These are phyloP conservation scores for Pezicula radicicola DNA, from an alignment of 2,329 filamentous ascomycete species.

Conservation along the genomic window DNA sequence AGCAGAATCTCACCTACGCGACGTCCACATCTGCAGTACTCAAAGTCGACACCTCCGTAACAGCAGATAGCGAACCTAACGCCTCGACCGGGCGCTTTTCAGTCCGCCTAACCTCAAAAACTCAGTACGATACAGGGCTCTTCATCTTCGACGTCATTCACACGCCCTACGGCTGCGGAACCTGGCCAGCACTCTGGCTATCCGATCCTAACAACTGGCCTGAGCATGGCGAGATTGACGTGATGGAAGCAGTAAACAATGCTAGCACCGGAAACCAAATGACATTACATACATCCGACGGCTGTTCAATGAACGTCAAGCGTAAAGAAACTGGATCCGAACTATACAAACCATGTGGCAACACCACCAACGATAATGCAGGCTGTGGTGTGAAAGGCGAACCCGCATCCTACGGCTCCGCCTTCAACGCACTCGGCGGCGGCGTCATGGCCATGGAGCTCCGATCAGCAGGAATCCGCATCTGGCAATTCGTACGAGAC, in stretches of 20 bases:
- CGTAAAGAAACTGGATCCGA: slow-evolving; percentile 45
- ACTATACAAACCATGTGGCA: slow-evolving; percentile 42
- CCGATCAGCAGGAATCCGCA: slow-evolving; percentile 40
- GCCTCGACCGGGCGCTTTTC: slow-evolving; percentile 32
- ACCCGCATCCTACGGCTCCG: slow-evolving; percentile 42
- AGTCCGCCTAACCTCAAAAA: slow-evolving; percentile 55
- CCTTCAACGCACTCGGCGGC: slow-evolving; percentile 48
- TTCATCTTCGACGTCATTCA: slow-evolving; percentile 56
- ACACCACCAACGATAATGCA: slow-evolving; percentile 35
- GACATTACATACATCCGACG: slow-evolving; percentile 44
- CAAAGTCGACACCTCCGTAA: slow-evolving; percentile 57
- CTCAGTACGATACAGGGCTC: slow-evolving; percentile 50
- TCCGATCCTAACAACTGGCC: slow-evolving; percentile 59
- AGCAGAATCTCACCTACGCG: slow-evolving; percentile 60
- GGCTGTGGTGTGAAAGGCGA: slow-evolving; percentile 40
- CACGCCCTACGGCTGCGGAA: slow-evolving; percentile 53
- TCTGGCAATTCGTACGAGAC: slow-evolving; percentile 48
- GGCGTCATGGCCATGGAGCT: slow-evolving; percentile 48
- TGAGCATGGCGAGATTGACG: slow-evolving; percentile 55
- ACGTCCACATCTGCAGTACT: slow-evolving; percentile 50
- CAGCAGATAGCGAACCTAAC: slow-evolving; percentile 52
- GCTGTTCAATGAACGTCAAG: slow-evolving; percentile 37
- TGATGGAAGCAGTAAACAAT: slow-evolving; percentile 48
- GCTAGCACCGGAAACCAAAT: slow-evolving; percentile 37
- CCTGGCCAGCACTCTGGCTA: slow-evolving; percentile 61